phyloP scores from a whole-genome alignment of 139 green algal species.

The Auxenochlorella protothecoides region DNA sequence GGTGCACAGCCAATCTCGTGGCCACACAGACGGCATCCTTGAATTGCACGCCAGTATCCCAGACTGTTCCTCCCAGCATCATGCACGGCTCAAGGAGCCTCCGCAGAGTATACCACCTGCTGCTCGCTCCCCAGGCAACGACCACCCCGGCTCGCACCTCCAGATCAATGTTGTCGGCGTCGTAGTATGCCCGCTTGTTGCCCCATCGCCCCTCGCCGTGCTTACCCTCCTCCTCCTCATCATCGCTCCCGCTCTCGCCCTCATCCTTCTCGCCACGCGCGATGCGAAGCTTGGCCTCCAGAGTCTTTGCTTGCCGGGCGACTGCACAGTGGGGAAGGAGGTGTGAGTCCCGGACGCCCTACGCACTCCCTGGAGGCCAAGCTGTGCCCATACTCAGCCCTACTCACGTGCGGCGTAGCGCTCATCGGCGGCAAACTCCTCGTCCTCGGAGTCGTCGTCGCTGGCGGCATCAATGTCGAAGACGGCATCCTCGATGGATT shows the following conservation, averaged over 20 bases:
- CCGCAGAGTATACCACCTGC: too few species aligned
- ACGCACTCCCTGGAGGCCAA: too few species aligned
- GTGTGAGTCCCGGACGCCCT: not conserved
- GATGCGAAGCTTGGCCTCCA: constrained; percentile 56
- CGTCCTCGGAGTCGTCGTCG: constrained; percentile 27
- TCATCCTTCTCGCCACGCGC: constrained; percentile 36
- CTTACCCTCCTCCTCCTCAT: constrained; percentile 20
- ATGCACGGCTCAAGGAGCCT: too few species aligned
- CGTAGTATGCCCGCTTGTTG: constrained; percentile 66
- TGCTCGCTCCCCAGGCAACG: too few species aligned
- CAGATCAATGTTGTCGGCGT: constrained; percentile 31
- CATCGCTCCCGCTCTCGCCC: constrained; percentile 37
- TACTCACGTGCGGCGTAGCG: not conserved
- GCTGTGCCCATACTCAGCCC: not conserved
- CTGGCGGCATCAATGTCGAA: constrained; percentile 5
- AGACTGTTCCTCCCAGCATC: too few species aligned
- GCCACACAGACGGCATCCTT: too few species aligned
- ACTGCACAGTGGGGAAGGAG: constrained; percentile 37
- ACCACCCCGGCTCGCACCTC: constrained; percentile 16
- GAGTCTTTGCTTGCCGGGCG: constrained; percentile 43
- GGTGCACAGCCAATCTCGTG: too few species aligned
- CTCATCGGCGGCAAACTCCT: constrained; percentile 19
- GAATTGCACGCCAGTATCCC: too few species aligned
- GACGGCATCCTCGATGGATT: constrained; percentile 20
- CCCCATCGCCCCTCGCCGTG: constrained; percentile 34